Evolutionary conservation across 176 grass and related monocot genomes (phyloP), one percentile per base, ranked within the genome.

Genomic region (Oryza meridionalis): DNA sequence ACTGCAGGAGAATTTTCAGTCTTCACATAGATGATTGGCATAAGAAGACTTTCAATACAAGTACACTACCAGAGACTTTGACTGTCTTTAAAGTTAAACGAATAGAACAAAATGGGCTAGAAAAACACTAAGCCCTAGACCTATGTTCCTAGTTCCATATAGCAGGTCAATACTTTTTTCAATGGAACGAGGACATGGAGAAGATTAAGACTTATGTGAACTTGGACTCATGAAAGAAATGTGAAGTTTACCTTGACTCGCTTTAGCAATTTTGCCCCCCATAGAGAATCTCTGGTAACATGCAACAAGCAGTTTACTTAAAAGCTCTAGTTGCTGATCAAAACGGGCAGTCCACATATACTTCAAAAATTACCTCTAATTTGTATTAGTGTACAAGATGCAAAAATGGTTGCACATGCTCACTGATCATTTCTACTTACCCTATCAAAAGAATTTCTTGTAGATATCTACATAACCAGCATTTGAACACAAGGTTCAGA

Each of bases 61-160:
- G 43, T 29, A 70, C 24, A 59, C 67, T 59, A 33, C 16, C 44
- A 22, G 24, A 65, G 77, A 85, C 87, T 89, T 89, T 70, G 76
- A 81, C 82, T 76, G 15, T 24, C 7, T 72, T 40, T 24, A n/a
- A 76, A 82, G 70, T 50, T 33, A 42, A 76, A 82, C 26, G 29
- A 25, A 42, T 71, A 27, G 35, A 24, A 83, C 6, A 77, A 37
- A 16, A 51, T 15, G 24, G 65, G 24, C 35, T 17, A 42, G 19
- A 38, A 73, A 77, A 61, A 79, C 9, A 53, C 11, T 43, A 26
- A 77, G 66, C 58, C 25, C 72, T 55, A 85, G 50, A 85, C 53
- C 27, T 77, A 65, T 81, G 65, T 65, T 51, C 47, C 35, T 68
- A 72, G 10, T 53, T 72, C 67, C 66, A 72, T 55, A 86, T 84